Evolutionary conservation across 1,284 basidiomycete species (phyloP).

Genomic region (Pascua sp.): DNA sequence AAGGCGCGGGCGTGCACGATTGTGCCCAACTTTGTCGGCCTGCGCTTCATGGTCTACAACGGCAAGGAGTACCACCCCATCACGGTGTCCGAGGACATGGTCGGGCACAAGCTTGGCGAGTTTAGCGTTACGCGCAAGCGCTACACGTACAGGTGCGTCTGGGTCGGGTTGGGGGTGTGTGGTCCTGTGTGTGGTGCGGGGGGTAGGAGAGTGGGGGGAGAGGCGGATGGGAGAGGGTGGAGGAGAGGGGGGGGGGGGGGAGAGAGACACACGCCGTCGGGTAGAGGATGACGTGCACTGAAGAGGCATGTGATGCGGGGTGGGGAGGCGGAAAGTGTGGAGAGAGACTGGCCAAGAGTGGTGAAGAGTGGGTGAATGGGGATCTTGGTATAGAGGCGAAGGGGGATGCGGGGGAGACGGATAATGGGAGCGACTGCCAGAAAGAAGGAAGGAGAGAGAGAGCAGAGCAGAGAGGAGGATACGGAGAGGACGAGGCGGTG

Average conservation of each 20-base stretch:
- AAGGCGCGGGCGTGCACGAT: conserved; percentile 88
- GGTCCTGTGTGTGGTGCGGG: not conserved
- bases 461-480: no score
- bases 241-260: not conserved
- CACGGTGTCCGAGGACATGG: conserved; percentile 90
- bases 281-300: not conserved
- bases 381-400: no score
- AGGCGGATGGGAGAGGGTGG: no score
- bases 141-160: conserved; percentile 50
- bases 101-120: conserved; percentile 95
- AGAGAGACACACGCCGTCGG: no score
- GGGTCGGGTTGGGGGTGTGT: not conserved
- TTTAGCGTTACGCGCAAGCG: conserved; percentile 78
- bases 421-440: no score
- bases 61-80: conserved; percentile 88
- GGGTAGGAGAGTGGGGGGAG: no score
- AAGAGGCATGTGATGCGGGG: not conserved
- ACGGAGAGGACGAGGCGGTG: no score
- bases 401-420: no score
- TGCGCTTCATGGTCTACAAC: conserved; percentile 89
- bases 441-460: no score
- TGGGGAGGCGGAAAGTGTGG: not conserved
- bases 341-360: no score
- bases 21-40: conserved; percentile 87
- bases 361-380: no score